Conservation (phyloP, 371 early-diverging fungal species). For the Haplosporangium sp. region DNA sequence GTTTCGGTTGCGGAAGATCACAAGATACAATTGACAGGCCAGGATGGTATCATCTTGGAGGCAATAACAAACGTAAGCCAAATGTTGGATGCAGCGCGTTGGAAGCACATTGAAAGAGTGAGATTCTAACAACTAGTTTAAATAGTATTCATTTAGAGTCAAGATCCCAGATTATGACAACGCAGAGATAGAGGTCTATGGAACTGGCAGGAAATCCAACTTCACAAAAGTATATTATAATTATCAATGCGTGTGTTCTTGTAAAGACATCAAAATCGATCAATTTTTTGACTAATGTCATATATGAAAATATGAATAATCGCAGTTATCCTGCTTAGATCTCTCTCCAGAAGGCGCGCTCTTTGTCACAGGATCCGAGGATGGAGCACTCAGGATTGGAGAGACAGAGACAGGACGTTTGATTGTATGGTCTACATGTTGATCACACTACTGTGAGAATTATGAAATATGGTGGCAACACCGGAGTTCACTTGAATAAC, state of each 20-base stretch:
- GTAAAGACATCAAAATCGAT: too few relatives aligned
- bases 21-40: slow-evolving; percentile 42
- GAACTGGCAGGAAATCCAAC: slow-evolving; percentile 41
- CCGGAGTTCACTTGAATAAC: too few relatives aligned
- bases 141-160: slow-evolving; percentile 44
- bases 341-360: slow-evolving; percentile 66
- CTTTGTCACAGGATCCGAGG: slow-evolving; percentile 61
- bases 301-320: too few relatives aligned
- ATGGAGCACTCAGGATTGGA: slow-evolving; percentile 57
- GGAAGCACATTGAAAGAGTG: too few relatives aligned
- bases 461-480: too few relatives aligned
- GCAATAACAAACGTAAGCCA: slow-evolving; percentile 38
- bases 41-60: slow-evolving; percentile 40
- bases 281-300: too few relatives aligned
- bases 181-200: slow-evolving; percentile 36
- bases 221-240: slow-evolving; percentile 28
- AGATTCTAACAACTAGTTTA: not conserved
- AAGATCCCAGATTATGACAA: slow-evolving; percentile 39
- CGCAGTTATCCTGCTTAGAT: slow-evolving; percentile 61
- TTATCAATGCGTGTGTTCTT: too few relatives aligned
- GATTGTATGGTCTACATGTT: slow-evolving; percentile 57
- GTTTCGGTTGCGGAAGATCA: slow-evolving; percentile 45
- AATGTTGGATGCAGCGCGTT: not conserved
- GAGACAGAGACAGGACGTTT: slow-evolving; percentile 54
- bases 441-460: too few relatives aligned